Evolutionary conservation across 352 stramenopile species (phyloP).

Genomic region (Globisporangium viniferum): DNA sequence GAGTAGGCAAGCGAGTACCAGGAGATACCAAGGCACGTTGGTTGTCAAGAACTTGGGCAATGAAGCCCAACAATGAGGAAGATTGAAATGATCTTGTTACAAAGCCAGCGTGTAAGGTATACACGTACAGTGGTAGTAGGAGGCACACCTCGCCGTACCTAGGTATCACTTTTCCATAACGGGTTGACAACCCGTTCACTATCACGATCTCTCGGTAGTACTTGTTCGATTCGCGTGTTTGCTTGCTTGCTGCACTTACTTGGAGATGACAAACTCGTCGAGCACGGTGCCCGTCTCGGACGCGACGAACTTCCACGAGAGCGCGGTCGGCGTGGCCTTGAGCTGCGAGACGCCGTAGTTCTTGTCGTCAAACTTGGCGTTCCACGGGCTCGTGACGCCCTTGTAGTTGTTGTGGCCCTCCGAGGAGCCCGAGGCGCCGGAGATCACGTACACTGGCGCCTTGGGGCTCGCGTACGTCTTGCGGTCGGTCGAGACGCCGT

Average conservation of each 20-base stretch:
- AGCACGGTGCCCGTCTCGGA: background rate
- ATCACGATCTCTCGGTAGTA: too few species aligned
- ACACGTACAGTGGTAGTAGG: too few species aligned
- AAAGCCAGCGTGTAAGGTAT: too few species aligned
- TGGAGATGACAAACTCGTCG: background rate
- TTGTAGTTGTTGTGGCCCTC: constrained; percentile 35
- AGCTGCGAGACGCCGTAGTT: constrained; percentile 43
- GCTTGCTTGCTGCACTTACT: background rate
- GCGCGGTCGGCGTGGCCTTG: constrained; percentile 9
- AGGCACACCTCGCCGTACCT: too few species aligned
- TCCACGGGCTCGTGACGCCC: constrained; percentile 34
- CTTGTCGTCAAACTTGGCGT: constrained; percentile 40
- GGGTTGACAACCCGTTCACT: too few species aligned
- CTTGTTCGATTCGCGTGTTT: too few species aligned
- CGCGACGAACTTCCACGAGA: background rate
- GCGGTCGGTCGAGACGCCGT: constrained; percentile 45
- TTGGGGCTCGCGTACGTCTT: constrained; percentile 56
- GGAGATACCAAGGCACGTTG: too few species aligned
- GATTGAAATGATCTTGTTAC: too few species aligned
- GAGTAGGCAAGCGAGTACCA: too few species aligned
- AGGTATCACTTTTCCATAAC: too few species aligned
- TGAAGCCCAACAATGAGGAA: too few species aligned
- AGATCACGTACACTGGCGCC: constrained; percentile 67
- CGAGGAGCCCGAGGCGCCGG: constrained; percentile 53
- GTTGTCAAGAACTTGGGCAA: too few species aligned